Base-by-base conservation (phyloP, 139 green algal genomes). In the Monoraphidium neglectum region DNA sequence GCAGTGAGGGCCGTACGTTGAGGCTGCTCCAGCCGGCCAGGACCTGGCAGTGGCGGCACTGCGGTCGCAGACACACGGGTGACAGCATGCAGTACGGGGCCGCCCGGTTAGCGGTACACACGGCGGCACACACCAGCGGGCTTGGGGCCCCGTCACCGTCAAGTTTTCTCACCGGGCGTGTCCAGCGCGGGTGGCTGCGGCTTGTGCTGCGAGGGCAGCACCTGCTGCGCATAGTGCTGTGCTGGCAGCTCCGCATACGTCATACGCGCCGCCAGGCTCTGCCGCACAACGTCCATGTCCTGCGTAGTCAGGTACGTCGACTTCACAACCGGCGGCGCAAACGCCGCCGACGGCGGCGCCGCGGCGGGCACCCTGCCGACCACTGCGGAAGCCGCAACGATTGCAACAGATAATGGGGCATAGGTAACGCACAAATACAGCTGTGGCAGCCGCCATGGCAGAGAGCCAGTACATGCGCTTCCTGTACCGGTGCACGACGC, bases 211-310 rank as follows among this genome's bases (percentile, higher is more conserved):
- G 30, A 38, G 33, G 32, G 43, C 37, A 51, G 43, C 35, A 54
- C 16, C 40, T 71, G n/a, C 37, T 57, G 65, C 33, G 65, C 26
- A n/a, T n/a, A n/a, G n/a, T n/a, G n/a, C 40, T 57, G 65, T 26
- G 26, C 33, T 6, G 51, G 24, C 21, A 68, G 10, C 24, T 76
- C 70, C 13, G 56, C 28, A 36, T n/a, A 57, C 8, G 70, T 54
- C 43, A 76, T 15, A 23, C 54, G 36, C 8, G 56, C 56, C 49
- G 70, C 70, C 62, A 76, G 56, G 3, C 53, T 68, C 70, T 76
- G 70, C 53, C 70, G 35, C 21, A 75, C 69, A 37, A 65, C 32
- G 30, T 75, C 69, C 51, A 75, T 8, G 43, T 51, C 43, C 43
- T 51, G 43, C 8, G 43, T 51, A 12, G 43, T 51, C 43, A 51